These are phyloP conservation scores for Kingdonia uniflora DNA, from an alignment of 164 flowering plant species.

Conservation along the genomic window DNA sequence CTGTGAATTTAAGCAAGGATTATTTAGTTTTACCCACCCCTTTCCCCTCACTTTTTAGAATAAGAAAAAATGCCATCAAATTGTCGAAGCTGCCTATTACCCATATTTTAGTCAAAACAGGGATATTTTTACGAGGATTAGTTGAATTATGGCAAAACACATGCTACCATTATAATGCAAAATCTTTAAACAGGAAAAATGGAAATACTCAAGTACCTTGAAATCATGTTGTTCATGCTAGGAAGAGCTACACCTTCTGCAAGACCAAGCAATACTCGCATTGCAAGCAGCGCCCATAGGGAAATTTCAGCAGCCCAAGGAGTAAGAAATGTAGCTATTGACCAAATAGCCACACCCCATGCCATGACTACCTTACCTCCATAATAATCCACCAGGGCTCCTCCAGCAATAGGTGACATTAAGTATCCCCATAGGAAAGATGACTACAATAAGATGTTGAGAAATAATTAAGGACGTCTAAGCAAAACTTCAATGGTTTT, in stretches of 20 bases:
- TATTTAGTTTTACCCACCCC: too few species aligned
- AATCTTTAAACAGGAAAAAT: too few species aligned
- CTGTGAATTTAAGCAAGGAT: too few species aligned
- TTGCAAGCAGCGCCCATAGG: constrained; percentile 55
- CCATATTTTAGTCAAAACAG: too few species aligned
- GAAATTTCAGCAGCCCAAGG: constrained; percentile 93
- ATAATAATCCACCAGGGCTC: constrained; percentile 77
- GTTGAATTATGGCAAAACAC: too few species aligned
- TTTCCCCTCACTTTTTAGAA: too few species aligned
- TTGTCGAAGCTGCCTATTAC: too few species aligned
- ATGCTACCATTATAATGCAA: too few species aligned
- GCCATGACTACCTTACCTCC: constrained; percentile 94
- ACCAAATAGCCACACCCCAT: constrained; percentile 93
- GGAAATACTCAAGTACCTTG: constrained; percentile 40
- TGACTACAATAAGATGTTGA: constrained; percentile 55
- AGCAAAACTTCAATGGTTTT: neutral
- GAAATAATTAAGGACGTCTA: constrained; percentile 10
- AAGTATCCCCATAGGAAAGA: constrained; percentile 96
- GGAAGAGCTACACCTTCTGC: constrained; percentile 99
- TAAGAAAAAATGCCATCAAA: too few species aligned
- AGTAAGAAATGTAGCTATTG: constrained; percentile 83
- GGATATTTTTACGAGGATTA: too few species aligned
- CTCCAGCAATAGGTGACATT: constrained; percentile 91
- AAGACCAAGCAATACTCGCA: constrained; percentile 67
- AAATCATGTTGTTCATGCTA: constrained; percentile 95